phyloP scores from a whole-genome alignment of 371 early-diverging fungal genomes.

The Mucor lusitanicus region DNA sequence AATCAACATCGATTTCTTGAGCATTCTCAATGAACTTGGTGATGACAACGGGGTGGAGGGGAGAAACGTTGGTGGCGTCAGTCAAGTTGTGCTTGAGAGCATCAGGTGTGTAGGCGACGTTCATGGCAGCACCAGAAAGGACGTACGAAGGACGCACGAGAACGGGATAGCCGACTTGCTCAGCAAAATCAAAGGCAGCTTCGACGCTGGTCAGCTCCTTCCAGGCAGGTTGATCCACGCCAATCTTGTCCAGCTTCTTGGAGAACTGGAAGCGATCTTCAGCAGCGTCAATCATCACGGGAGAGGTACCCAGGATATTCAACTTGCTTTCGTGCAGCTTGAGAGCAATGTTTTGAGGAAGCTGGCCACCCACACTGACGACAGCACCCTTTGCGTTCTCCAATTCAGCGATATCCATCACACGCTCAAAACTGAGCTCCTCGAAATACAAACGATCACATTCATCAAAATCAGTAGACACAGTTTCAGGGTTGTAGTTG shows the following conservation, averaged over 20 bases:
- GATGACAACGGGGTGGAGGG: conserved; percentile 91
- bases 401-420: conserved; percentile 89
- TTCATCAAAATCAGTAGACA: conserved; percentile 95
- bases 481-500: conserved; percentile 98
- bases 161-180: conserved; percentile 89
- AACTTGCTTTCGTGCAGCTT: conserved; percentile 68
- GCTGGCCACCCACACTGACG: conserved; percentile 90
- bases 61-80: conserved; percentile 86
- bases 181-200: conserved; percentile 80
- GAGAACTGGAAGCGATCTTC: conserved; percentile 95
- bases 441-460: conserved; percentile 95
- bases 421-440: conserved; percentile 87
- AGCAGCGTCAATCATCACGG: conserved; percentile 88
- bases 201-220: conserved; percentile 83
- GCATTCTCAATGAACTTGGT: conserved; percentile 92
- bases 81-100: conserved; percentile 73
- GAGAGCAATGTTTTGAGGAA: conserved; percentile 94
- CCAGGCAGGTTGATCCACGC: conserved; percentile 95
- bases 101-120: conserved; percentile 78
- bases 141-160: conserved; percentile 95
- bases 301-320: conserved; percentile 88
- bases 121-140: conserved; percentile 96
- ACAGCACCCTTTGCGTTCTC: conserved; percentile 83
- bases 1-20: conserved; percentile 95
- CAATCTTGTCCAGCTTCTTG: conserved; percentile 82